These are phyloP conservation scores for Graphiopsis chlorocephala DNA, from an alignment of 2,329 filamentous ascomycete species.

Conservation along the genomic window DNA sequence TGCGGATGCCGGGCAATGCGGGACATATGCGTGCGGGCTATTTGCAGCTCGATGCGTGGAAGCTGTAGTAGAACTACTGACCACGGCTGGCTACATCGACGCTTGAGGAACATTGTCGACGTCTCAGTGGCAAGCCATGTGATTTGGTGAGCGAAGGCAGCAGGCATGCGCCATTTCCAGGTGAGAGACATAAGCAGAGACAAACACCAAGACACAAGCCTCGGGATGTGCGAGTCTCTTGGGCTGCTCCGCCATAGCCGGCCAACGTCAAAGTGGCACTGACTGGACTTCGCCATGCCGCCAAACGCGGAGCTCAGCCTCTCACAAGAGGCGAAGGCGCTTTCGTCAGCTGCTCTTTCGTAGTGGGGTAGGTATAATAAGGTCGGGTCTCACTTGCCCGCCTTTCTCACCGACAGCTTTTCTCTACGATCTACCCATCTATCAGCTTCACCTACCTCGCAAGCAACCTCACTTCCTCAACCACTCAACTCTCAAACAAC, in stretches of 20 bases:
- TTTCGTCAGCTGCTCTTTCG: conserved; percentile 12
- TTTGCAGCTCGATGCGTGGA: not conserved
- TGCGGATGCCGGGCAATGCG: conserved; percentile 1
- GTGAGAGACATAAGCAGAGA: not conserved
- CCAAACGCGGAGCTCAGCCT: conserved; percentile 9
- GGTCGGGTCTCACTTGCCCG: conserved; percentile 6
- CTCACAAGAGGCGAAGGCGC: not conserved
- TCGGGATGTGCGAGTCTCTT: not conserved
- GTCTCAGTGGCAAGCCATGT: not conserved
- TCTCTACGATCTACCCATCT: not conserved
- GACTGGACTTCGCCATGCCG: conserved; percentile 10
- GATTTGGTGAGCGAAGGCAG: not conserved
- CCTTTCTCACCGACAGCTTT: conserved; percentile 10
- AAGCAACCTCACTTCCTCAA: not conserved
- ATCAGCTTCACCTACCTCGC: not conserved
- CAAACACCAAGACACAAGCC: not conserved
- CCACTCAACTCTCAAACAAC: not conserved
- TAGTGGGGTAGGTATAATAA: not conserved
- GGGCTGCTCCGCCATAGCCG: not conserved
- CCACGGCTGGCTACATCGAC: not conserved
- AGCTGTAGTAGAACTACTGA: not conserved
- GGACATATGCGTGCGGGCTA: not conserved
- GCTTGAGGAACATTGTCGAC: not conserved
- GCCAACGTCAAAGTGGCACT: not conserved
- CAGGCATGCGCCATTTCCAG: not conserved